Percentiles rank a stretch among this genome's conserved stretches.
phyloP scores from a whole-genome alignment of 495 filamentous ascomycete genomes.

The Trichoderma erinaceum region DNA sequence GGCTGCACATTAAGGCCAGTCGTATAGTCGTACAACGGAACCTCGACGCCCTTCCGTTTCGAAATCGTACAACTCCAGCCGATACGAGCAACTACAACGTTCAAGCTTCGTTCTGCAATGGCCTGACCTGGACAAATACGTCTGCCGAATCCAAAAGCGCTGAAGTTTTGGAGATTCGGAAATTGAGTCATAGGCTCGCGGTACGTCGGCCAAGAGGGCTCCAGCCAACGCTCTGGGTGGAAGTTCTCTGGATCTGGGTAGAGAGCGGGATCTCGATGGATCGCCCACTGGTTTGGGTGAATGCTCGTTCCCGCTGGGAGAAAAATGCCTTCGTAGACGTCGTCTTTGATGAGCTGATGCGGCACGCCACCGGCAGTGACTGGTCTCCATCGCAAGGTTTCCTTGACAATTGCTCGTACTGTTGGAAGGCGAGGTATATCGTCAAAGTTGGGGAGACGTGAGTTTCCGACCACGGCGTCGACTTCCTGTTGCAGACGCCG shows the following conservation, averaged over 20 bases:
- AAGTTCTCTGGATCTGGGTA: conserved; percentile 61
- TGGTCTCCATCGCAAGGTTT: conserved; percentile 22
- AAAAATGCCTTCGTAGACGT: conserved; percentile 1
- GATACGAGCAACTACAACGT: neutral
- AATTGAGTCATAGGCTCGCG: conserved; percentile 46
- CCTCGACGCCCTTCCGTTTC: neutral
- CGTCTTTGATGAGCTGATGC: conserved; percentile 28
- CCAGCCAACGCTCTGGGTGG: conserved; percentile 47
- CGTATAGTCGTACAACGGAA: neutral
- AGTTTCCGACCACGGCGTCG: conserved; percentile 38
- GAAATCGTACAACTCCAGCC: neutral
- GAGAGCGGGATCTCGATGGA: conserved; percentile 51
- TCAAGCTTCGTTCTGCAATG: neutral
- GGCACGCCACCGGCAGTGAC: neutral
- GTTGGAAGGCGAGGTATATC: conserved; percentile 29
- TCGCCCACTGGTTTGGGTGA: conserved; percentile 48
- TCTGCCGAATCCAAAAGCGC: conserved; percentile 56
- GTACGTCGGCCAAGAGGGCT: conserved; percentile 47
- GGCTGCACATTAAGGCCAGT: neutral
- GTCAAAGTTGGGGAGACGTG: neutral
- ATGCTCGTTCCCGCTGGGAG: conserved; percentile 16
- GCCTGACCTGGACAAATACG: conserved; percentile 41
- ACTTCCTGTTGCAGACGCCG: conserved; percentile 48
- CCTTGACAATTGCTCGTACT: conserved; percentile 54
- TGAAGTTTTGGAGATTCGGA: conserved; percentile 50